A percentile compares a stretch with the other conserved stretches of the same genome.
Conservation (phyloP, 108 stramenopile species). For the Stephanodiscus triporus region DNA sequence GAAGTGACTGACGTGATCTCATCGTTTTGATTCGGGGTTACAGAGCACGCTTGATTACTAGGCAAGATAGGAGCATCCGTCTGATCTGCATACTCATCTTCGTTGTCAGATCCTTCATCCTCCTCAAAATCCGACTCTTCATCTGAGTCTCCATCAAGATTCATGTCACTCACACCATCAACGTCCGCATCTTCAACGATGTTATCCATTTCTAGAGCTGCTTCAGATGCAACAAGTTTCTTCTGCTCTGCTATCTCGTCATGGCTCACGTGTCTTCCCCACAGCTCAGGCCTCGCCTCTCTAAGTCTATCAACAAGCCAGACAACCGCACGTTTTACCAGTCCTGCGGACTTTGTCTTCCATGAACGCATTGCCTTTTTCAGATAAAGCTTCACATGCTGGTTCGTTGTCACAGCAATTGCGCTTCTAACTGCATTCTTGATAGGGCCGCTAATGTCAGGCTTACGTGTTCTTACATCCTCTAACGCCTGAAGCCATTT, state of each 20-base stretch:
- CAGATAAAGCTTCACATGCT: constrained; percentile 71
- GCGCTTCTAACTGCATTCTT: constrained; percentile 63
- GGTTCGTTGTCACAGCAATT: constrained; percentile 63
- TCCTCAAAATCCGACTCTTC: constrained; percentile 70
- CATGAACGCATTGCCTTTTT: constrained; percentile 72
- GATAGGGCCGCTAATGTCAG: constrained; percentile 53
- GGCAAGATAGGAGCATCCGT: constrained; percentile 30
- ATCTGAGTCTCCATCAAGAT: constrained; percentile 64
- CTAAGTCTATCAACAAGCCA: constrained; percentile 75
- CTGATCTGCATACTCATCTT: constrained; percentile 53
- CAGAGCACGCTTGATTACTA: constrained; percentile 19
- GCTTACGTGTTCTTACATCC: constrained; percentile 57
- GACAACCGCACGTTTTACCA: constrained; percentile 74
- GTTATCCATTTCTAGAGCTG: constrained; percentile 70
- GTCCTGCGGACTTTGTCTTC: constrained; percentile 62
- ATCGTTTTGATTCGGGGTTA: constrained; percentile 55
- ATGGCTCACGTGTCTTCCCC: constrained; percentile 41
- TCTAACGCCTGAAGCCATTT: constrained; percentile 80
- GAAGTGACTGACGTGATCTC: constrained; percentile 54
- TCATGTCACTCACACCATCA: constrained; percentile 63
- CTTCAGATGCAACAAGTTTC: constrained; percentile 72
- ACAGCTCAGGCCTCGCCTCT: constrained; percentile 82
- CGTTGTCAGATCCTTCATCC: constrained; percentile 55
- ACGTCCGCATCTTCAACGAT: constrained; percentile 59
- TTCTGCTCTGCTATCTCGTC: constrained; percentile 56